Percentiles rank a stretch among this genome's conserved stretches.
phyloP scores from a whole-genome alignment of 805 yeast species.

The Lachancea dasiensis region DNA sequence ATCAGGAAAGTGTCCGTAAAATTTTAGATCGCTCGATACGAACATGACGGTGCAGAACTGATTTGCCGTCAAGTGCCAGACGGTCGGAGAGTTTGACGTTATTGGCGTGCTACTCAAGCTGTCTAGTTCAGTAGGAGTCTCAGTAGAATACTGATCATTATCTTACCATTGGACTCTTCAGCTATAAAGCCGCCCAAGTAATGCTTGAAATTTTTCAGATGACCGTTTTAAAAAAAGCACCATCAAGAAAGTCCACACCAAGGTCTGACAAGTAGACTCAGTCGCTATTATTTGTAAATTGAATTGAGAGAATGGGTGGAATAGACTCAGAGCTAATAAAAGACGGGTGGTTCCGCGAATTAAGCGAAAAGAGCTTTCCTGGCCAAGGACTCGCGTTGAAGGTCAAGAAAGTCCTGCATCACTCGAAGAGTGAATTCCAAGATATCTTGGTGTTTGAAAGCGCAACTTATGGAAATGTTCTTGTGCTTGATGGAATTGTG shows the following conservation, averaged over 20 bases:
- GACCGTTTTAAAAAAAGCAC: too few species aligned
- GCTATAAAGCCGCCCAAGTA: too few species aligned
- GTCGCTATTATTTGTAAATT: not conserved
- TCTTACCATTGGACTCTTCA: too few species aligned
- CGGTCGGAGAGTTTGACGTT: too few species aligned
- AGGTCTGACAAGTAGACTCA: not conserved
- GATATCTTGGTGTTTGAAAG: conserved; percentile 78
- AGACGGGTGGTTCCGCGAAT: conserved; percentile 81
- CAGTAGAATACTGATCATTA: too few species aligned
- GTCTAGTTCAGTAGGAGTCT: too few species aligned
- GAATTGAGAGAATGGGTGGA: not conserved
- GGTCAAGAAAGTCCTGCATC: conserved; percentile 60
- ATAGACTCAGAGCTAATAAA: conserved; percentile 20
- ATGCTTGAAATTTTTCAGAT: conserved; percentile 1
- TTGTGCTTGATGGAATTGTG: conserved; percentile 82
- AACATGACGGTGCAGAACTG: too few species aligned
- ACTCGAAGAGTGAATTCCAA: conserved; percentile 65
- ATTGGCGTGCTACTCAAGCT: too few species aligned
- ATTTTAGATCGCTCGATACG: conserved; percentile 3
- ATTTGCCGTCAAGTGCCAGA: too few species aligned
- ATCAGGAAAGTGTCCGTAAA: not conserved
- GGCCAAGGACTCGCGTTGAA: conserved; percentile 76
- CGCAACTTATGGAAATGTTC: conserved; percentile 73
- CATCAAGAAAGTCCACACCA: not conserved
- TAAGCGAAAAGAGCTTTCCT: conserved; percentile 65